These are phyloP conservation scores for Fusarium setosum DNA, from an alignment of 2,329 filamentous ascomycete genomes.

Conservation along the genomic window DNA sequence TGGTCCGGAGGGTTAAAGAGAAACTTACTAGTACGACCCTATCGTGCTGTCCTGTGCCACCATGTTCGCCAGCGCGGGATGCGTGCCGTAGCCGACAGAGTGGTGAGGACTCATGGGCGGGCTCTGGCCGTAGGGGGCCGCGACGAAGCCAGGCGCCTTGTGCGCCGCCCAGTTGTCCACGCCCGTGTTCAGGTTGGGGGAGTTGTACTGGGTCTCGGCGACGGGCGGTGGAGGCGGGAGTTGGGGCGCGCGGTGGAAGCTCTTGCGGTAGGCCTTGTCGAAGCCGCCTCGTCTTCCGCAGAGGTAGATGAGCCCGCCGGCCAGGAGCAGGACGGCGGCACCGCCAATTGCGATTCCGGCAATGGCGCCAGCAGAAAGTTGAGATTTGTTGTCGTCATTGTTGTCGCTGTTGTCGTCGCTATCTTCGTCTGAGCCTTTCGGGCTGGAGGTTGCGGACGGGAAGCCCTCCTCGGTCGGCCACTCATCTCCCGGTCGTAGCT, in stretches of 20 bases:
- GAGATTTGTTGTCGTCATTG: neutral
- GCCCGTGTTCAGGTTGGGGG: conserved; percentile 29
- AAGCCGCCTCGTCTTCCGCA: conserved; percentile 53
- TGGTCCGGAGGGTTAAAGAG: neutral
- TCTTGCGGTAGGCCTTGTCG: conserved; percentile 45
- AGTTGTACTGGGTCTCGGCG: conserved; percentile 26
- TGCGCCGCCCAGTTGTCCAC: conserved; percentile 32
- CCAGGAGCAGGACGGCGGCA: conserved; percentile 56
- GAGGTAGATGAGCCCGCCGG: conserved; percentile 59
- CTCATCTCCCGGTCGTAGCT: conserved; percentile 66
- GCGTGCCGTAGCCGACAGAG: conserved; percentile 32
- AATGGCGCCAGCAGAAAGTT: conserved; percentile 60
- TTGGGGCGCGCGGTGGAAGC: conserved; percentile 34
- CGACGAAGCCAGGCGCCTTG: conserved; percentile 34
- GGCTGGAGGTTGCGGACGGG: conserved; percentile 22
- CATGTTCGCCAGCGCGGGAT: conserved; percentile 27
- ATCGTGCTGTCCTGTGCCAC: conserved; percentile 34
- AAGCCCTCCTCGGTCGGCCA: conserved; percentile 60
- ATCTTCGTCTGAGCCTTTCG: conserved; percentile 4
- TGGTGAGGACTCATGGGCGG: conserved; percentile 49
- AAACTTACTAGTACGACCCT: conserved; percentile 45
- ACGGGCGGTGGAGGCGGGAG: conserved; percentile 26
- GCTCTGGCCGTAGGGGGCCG: conserved; percentile 47
- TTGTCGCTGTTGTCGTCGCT: conserved; percentile 13
- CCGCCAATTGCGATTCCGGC: conserved; percentile 69